Evolutionary conservation across 345 rosid species (phyloP).

Genomic region (Psidium guajava): DNA sequence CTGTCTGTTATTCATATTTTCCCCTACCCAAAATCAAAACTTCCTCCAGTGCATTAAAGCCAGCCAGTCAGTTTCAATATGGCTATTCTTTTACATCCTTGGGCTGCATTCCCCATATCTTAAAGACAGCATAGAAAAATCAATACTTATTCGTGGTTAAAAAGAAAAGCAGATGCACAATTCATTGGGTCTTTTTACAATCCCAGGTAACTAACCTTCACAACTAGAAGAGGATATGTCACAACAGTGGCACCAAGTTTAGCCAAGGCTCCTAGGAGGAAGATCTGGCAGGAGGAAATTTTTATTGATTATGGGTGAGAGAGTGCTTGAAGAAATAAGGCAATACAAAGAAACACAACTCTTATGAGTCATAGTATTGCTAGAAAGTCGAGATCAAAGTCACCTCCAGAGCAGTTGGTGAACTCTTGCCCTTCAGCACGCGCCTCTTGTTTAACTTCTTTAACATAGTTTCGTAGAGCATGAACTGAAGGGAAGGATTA

Average conservation of each 20-base stretch:
- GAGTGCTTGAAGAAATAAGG: not conserved
- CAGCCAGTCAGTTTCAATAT: not conserved
- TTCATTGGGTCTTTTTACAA: not conserved
- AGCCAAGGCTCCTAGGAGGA: slow-evolving; percentile 93
- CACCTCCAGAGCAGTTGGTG: slow-evolving; percentile 79
- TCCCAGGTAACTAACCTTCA: slow-evolving; percentile 38
- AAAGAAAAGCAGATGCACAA: not conserved
- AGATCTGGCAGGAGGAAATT: slow-evolving; percentile 36
- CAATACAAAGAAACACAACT: not conserved
- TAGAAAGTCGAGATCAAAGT: not conserved
- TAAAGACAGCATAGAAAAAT: not conserved
- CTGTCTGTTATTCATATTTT: not conserved
- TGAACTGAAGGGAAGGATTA: slow-evolving; percentile 95
- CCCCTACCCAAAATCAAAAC: not conserved
- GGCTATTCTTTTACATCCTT: not conserved
- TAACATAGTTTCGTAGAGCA: slow-evolving; percentile 92
- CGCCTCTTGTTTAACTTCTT: slow-evolving; percentile 65
- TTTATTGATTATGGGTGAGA: not conserved
- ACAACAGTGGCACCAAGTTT: slow-evolving; percentile 96
- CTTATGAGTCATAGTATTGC: not conserved
- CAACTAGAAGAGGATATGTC: slow-evolving; percentile 92
- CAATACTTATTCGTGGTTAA: not conserved
- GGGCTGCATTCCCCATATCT: not conserved
- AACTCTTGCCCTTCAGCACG: slow-evolving; percentile 36
- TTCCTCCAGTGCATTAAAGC: not conserved